These are phyloP conservation scores for Arabidopsis thaliana DNA, from an alignment of 345 rosid genomes.

Conservation along the genomic window DNA sequence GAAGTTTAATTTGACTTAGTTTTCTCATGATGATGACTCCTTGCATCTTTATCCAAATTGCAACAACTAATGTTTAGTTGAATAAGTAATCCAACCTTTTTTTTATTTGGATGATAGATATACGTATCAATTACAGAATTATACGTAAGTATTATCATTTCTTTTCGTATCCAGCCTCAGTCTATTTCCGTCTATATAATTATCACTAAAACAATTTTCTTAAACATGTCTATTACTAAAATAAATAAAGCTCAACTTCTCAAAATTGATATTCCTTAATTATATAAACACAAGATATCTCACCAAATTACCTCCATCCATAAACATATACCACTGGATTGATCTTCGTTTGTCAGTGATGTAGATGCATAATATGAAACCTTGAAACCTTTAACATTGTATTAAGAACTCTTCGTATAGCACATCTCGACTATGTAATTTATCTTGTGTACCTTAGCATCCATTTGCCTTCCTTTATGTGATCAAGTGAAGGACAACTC, in stretches of 20 bases:
- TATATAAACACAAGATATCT: neutral
- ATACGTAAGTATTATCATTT: neutral
- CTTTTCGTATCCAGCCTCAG: neutral
- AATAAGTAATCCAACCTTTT: slow-evolving; percentile 6
- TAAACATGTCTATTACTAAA: neutral
- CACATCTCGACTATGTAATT: neutral
- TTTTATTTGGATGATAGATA: slow-evolving; percentile 6
- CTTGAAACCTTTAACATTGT: neutral
- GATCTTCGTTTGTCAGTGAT: neutral
- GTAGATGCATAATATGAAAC: neutral
- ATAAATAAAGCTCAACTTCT: neutral
- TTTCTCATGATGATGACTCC: slow-evolving; percentile 19
- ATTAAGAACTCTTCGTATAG: neutral
- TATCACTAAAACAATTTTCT: no score
- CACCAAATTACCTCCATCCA: no score
- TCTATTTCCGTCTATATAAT: no score
- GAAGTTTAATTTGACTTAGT: slow-evolving; percentile 31
- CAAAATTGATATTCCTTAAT: neutral
- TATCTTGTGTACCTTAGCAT: neutral
- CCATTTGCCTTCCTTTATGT: neutral
- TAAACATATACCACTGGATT: no score
- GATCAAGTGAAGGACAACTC: neutral
- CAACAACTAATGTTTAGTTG: slow-evolving; percentile 4
- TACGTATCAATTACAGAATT: neutral
- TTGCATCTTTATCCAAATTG: slow-evolving; percentile 7